Evolutionary conservation across 2,329 filamentous ascomycete genomes (phyloP).

Genomic region (Zopfia rhizophila): DNA sequence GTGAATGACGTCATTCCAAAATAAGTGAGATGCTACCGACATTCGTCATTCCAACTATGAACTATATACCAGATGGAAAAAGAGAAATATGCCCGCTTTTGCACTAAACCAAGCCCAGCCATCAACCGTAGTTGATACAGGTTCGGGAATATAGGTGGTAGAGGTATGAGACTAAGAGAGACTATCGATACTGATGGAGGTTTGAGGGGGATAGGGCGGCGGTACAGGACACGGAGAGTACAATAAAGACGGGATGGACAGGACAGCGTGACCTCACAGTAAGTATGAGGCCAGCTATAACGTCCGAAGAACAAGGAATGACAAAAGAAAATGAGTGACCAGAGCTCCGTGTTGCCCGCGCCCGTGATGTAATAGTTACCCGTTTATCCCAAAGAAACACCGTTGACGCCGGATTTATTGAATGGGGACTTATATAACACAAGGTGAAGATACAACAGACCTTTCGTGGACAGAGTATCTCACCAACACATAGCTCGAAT

Average conservation of each 20-base stretch:
- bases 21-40: constrained; percentile 21
- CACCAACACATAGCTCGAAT: constrained; percentile 10
- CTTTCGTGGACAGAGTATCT: constrained; percentile 1
- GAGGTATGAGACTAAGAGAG: constrained; percentile 11
- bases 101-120: constrained; percentile 8
- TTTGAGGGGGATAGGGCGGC: constrained; percentile 1
- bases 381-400: constrained; percentile 20
- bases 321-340: constrained; percentile 24
- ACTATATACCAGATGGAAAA: constrained; percentile 23
- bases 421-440: constrained; percentile 4
- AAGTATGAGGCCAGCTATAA: constrained; percentile 5
- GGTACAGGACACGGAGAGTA: constrained; percentile 21
- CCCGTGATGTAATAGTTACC: constrained; percentile 21
- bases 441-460: neutral
- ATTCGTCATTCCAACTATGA: constrained; percentile 28
- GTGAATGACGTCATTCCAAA: too few species aligned
- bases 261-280: constrained; percentile 1
- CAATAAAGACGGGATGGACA: constrained; percentile 10
- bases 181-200: constrained; percentile 1
- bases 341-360: constrained; percentile 20
- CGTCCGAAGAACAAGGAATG: constrained; percentile 19
- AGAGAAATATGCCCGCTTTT: constrained; percentile 17
- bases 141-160: constrained; percentile 5
- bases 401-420: constrained; percentile 22
- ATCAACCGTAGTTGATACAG: constrained; percentile 4